Base-by-base conservation (phyloP, 2,329 filamentous ascomycete species). In the Mariannaea sp. region DNA sequence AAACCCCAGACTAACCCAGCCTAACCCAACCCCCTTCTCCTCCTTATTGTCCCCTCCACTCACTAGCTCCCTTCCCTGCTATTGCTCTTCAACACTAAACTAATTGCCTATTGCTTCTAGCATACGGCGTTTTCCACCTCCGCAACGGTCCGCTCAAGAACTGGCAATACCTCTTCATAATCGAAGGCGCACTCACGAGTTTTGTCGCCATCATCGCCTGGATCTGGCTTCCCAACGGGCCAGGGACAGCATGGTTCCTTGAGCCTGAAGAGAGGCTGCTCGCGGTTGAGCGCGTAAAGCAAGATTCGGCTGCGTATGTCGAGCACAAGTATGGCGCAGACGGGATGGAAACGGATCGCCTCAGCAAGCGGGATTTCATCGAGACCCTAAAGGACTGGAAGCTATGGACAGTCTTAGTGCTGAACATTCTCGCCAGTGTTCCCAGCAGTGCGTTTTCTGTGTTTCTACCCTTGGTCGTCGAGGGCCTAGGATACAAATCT, bases 141-240 rank as follows among this genome's bases (percentile, higher is more conserved):
- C 56, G 55, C 32, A 22, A 52, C 8, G 57, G 65, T 2, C 30
- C 42, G 13, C 59, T 86, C 3, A 80, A 77, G 22, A 84, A 84
- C 10, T 89, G 85, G 85, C 74, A 82, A 8, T 86, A 83, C 82
- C 74, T 88, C 0, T 88, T 88, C 69, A 84, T 88, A 41, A 82
- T 88, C n/a, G 85, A 89, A 65, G 86, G 86, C 7, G 71, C 76
- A 3, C 75, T 70, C 1, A 70, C 68, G 14, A 66, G 65, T 26
- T 47, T 67, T 29, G 53, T 70, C 32, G 66, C 65, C n/a, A 10
- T 62, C 26, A n/a, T 63, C 20, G 57, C 64, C 20, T 66, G 64
- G 64, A 12, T 56, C 26, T 66, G 64, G 62, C 52, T 66, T 7
- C 64, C 64, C 16, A 58, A 35, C 17, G 62, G 62, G 1, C 64